Evolutionary conservation across 2,329 filamentous ascomycete species (phyloP).

Genomic region (Hypoxylon sp.): DNA sequence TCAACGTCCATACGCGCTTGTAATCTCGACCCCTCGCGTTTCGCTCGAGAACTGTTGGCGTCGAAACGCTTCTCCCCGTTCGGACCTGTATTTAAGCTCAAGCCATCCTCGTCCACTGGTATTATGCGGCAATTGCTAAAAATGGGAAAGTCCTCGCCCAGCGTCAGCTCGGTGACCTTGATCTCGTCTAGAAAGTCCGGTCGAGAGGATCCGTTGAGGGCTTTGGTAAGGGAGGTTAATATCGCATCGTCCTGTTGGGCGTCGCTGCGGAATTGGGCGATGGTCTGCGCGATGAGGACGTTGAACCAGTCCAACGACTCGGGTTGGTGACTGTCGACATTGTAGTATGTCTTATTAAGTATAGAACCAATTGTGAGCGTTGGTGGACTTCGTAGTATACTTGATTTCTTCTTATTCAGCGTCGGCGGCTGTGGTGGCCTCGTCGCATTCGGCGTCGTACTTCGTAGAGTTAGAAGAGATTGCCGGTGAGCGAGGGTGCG

Average conservation of each 20-base stretch:
- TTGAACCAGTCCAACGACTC: slow-evolving; percentile 99
- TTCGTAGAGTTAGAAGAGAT: slow-evolving; percentile 75
- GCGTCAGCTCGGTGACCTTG: slow-evolving; percentile 89
- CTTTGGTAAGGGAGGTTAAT: slow-evolving; percentile 84
- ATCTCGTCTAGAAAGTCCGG: slow-evolving; percentile 96
- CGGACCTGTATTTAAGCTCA: slow-evolving; percentile 63
- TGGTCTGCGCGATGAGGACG: slow-evolving; percentile 94
- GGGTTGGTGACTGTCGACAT: slow-evolving; percentile 93
- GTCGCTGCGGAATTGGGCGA: slow-evolving; percentile 93
- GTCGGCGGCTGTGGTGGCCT: slow-evolving; percentile 59
- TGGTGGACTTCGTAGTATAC: slow-evolving; percentile 79
- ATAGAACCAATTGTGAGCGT: slow-evolving; percentile 93
- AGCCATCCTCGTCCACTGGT: slow-evolving; percentile 85
- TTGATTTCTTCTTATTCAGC: slow-evolving; percentile 77
- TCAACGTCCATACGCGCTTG: slow-evolving; percentile 98
- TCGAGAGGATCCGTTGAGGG: slow-evolving; percentile 87
- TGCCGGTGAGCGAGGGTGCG: slow-evolving; percentile 83
- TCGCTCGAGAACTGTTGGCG: slow-evolving; percentile 62
- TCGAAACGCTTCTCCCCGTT: slow-evolving; percentile 66
- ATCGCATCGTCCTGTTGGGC: slow-evolving; percentile 94
- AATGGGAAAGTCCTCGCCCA: slow-evolving; percentile 98
- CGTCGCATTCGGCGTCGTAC: slow-evolving; percentile 55
- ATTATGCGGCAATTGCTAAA: slow-evolving; percentile 99
- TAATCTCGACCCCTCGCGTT: slow-evolving; percentile 78
- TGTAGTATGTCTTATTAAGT: slow-evolving; percentile 97